phyloP scores from a whole-genome alignment of 805 yeast genomes.

The Kodamaea hsintzibuensis region DNA sequence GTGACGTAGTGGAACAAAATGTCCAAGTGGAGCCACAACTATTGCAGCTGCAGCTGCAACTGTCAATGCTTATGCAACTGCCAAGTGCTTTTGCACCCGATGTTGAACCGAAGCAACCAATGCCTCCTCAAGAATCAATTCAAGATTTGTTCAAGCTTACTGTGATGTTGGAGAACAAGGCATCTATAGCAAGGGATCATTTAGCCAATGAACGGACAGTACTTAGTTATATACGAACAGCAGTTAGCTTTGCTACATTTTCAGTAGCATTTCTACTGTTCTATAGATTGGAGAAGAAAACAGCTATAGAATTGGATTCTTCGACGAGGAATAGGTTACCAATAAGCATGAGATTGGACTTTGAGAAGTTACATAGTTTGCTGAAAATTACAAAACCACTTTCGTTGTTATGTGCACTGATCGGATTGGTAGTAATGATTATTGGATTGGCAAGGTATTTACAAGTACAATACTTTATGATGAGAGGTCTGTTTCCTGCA shows the following conservation, averaged over 20 bases:
- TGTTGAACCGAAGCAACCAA: not conserved
- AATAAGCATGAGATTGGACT: not conserved
- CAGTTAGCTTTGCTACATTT: constrained; percentile 23
- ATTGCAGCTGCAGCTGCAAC: not conserved
- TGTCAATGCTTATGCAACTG: not conserved
- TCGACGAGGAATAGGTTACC: not conserved
- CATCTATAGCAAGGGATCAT: constrained; percentile 42
- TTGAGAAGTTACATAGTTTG: constrained; percentile 2
- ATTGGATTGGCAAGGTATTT: constrained; percentile 27
- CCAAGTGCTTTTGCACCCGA: not conserved
- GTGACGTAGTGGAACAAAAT: not conserved
- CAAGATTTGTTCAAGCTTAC: constrained; percentile 1
- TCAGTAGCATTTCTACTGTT: constrained; percentile 27
- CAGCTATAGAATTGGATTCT: not conserved
- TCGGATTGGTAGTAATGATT: constrained; percentile 19
- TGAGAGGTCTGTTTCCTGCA: constrained; percentile 24
- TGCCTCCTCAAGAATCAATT: not conserved
- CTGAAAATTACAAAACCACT: constrained; percentile 18
- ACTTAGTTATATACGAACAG: constrained; percentile 31
- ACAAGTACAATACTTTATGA: constrained; percentile 25
- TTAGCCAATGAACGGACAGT: constrained; percentile 37
- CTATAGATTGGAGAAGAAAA: constrained; percentile 16
- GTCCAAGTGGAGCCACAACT: not conserved
- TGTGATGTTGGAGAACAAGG: constrained; percentile 26
- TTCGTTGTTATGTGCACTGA: constrained; percentile 15